Percentiles rank a stretch among this genome's conserved stretches.
Evolutionary conservation across 192 early-diverging fungal genomes (phyloP).

Genomic region (Spizellomyces sp.): DNA sequence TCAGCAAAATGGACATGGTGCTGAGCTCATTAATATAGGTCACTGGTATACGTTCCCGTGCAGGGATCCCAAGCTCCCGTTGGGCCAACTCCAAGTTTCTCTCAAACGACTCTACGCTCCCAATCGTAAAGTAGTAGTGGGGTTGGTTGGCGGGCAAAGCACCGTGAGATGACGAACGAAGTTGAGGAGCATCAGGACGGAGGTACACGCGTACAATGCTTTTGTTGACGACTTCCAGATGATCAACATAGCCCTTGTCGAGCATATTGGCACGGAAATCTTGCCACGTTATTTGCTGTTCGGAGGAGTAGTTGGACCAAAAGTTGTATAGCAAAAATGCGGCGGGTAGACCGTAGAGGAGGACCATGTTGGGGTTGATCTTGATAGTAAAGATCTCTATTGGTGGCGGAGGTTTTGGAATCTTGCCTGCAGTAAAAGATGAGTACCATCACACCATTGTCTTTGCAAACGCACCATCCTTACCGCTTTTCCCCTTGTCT

Average conservation of each 20-base stretch:
- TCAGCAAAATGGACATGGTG: slow-evolving; percentile 71
- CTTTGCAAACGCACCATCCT: not conserved
- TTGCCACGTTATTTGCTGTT: slow-evolving; percentile 84
- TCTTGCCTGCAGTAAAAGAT: not conserved
- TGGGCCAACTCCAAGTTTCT: slow-evolving; percentile 87
- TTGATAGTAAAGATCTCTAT: slow-evolving; percentile 31
- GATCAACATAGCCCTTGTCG: slow-evolving; percentile 90
- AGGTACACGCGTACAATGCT: slow-evolving; percentile 81
- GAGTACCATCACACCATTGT: too few relatives aligned
- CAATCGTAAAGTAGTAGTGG: slow-evolving; percentile 84
- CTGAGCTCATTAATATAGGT: slow-evolving; percentile 84
- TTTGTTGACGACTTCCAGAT: slow-evolving; percentile 86
- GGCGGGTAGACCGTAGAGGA: slow-evolving; percentile 38
- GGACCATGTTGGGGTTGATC: slow-evolving; percentile 35
- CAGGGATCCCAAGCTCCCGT: slow-evolving; percentile 85
- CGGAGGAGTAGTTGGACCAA: slow-evolving; percentile 14
- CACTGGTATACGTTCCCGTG: slow-evolving; percentile 88
- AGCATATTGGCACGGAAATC: slow-evolving; percentile 88
- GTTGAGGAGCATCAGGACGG: slow-evolving; percentile 61
- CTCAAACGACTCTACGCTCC: slow-evolving; percentile 93
- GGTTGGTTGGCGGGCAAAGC: slow-evolving; percentile 10
- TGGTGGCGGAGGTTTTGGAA: slow-evolving; percentile 1
- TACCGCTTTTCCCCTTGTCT: slow-evolving; percentile 19
- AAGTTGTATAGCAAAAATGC: slow-evolving; percentile 36
- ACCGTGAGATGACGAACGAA: slow-evolving; percentile 9